Base-by-base conservation (phyloP, 495 filamentous ascomycete species). In the Podospora anserina region DNA sequence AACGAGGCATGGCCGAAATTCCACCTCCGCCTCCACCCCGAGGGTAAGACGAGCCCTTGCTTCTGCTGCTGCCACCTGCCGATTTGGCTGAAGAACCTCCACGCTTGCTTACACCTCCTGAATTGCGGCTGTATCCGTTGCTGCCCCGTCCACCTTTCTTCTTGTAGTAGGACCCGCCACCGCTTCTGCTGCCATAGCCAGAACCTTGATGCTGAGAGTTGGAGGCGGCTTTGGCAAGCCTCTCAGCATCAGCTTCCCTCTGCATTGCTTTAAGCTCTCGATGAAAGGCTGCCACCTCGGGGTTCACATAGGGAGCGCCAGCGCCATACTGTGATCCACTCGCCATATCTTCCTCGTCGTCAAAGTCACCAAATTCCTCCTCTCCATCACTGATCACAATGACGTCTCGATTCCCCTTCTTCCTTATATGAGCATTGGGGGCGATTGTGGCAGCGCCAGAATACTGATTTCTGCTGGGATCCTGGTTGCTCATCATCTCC, bases 401-500 rank as follows among this genome's bases (percentile, higher is more conserved):
- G 23, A 58, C 23, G 1, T 15, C 55, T 2, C 7, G 9, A 58
- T 15, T 15, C 7, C 15, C 39, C 39, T 2, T 16, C 39, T 49
- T 49, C 18, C 55, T 19, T n/a, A 7, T 23, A 9, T 28, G 23
- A 5, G 64, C 54, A 9, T 32, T 32, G n/a, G 9, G 28, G 15
- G 55, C n/a, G 55, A 58, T 58, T 4, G 15, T 9, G 55, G 55
- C 55, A 49, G 39, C 39, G 13, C 39, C 39, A 6, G 39, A 49
- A 11, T 49, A 49, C 39, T 49, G 39, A 1, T 32, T 32, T 49
- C 39, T 49, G 39, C 39, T 49, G 9, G 7, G 39, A 49, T 49
- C 19, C 61, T 13, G 56, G 23, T 49, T 60, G 6, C 72, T 73
- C 78, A 82, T 88, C 73, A 92, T 86, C 63, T 87, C 85, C 18